Evolutionary conservation across 1,139 yeast genomes (phyloP).

Genomic region (Hansenula lynferdii): DNA sequence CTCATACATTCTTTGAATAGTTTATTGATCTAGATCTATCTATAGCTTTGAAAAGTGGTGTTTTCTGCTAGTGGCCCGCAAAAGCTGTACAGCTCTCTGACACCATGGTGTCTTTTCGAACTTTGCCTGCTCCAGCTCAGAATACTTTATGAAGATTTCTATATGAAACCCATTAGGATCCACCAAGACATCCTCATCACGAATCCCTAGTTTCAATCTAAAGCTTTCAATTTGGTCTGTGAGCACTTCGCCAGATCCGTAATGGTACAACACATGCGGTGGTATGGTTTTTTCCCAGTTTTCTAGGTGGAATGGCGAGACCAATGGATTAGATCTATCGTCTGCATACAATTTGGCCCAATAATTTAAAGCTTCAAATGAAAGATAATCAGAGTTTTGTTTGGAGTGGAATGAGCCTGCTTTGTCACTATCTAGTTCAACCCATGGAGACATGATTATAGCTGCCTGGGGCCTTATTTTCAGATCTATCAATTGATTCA

Average conservation of each 20-base stretch:
- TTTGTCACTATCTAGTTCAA: conserved; percentile 26
- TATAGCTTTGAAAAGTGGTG: too few species aligned
- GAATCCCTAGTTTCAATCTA: background rate
- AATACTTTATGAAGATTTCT: background rate
- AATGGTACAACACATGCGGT: conserved; percentile 27
- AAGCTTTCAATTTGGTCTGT: conserved; percentile 20
- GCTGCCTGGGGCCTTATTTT: conserved; percentile 33
- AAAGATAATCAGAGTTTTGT: conserved; percentile 14
- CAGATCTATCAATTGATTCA: conserved; percentile 28
- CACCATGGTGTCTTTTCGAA: background rate
- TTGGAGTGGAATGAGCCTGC: too few species aligned
- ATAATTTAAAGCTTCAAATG: conserved; percentile 19
- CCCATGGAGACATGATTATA: conserved; percentile 40
- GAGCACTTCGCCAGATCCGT: conserved; percentile 38
- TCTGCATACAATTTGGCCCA: conserved; percentile 27
- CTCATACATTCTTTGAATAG: too few species aligned
- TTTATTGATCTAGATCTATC: too few species aligned
- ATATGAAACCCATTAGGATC: conserved; percentile 14
- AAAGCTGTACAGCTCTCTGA: background rate
- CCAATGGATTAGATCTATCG: conserved; percentile 10
- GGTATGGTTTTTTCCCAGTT: conserved; percentile 31
- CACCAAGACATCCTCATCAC: background rate
- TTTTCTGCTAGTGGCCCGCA: too few species aligned
- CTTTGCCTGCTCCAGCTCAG: background rate
- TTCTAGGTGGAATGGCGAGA: conserved; percentile 11